A percentile compares a stretch with the other conserved stretches of the same genome.
phyloP scores from a whole-genome alignment of 257 asterid species.

The Ligustrum vulgare region DNA sequence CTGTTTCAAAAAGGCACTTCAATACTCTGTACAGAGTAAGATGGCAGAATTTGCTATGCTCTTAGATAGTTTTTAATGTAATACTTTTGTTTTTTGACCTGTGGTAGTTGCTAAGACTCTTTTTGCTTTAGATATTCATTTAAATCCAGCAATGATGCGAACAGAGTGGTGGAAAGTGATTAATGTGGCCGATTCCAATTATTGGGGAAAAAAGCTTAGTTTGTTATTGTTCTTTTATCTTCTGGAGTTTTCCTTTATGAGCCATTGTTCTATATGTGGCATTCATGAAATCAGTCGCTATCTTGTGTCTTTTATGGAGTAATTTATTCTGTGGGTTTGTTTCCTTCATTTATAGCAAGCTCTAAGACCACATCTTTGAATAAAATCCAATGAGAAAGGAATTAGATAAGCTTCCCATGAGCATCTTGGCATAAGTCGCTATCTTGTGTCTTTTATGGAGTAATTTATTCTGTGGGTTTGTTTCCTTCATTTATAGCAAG shows the following conservation, averaged over 20 bases:
- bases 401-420: background rate
- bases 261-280: background rate
- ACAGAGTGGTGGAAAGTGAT: background rate
- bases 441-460: background rate
- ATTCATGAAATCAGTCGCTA: background rate
- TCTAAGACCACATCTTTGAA: background rate
- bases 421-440: background rate
- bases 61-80: background rate
- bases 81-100: background rate
- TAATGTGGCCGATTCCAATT: background rate
- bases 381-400: background rate
- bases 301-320: constrained; percentile 1
- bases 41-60: background rate
- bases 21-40: background rate
- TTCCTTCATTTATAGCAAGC: background rate
- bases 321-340: background rate
- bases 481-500: background rate
- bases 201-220: background rate
- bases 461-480: background rate
- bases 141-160: background rate
- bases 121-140: background rate
- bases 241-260: background rate
- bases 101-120: background rate
- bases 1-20: background rate
- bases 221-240: background rate